These are phyloP conservation scores for Fusarium citri DNA, from an alignment of 2,329 filamentous ascomycete genomes.

Conservation along the genomic window DNA sequence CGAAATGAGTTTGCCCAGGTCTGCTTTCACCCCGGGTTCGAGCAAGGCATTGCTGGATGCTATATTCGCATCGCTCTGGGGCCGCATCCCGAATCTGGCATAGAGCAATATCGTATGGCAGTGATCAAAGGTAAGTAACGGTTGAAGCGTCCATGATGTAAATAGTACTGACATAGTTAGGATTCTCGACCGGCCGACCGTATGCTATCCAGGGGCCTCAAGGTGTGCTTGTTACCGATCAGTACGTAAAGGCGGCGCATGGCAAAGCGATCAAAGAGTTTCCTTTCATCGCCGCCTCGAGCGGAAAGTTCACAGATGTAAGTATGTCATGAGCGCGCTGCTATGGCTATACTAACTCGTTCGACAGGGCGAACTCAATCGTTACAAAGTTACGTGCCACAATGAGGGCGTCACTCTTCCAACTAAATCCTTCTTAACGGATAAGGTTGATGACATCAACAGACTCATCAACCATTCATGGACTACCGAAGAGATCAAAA, in stretches of 20 bases:
- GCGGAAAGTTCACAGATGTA: conserved; percentile 85
- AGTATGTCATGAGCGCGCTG: conserved; percentile 35
- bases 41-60: conserved; percentile 82
- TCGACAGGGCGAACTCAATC: conserved; percentile 78
- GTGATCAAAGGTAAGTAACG: conserved; percentile 78
- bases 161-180: conserved; percentile 57
- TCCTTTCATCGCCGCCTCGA: conserved; percentile 91
- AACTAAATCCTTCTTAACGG: conserved; percentile 73
- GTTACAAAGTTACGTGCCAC: conserved; percentile 80
- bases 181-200: conserved; percentile 80
- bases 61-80: conserved; percentile 89
- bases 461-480: conserved; percentile 81
- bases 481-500: conserved; percentile 84
- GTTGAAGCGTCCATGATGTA: background rate
- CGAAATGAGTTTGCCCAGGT: conserved; percentile 88
- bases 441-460: conserved; percentile 86
- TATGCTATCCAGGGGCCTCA: conserved; percentile 87
- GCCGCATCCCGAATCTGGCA: conserved; percentile 75
- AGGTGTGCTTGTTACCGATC: conserved; percentile 83
- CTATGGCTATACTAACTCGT: conserved; percentile 38
- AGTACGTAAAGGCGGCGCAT: conserved; percentile 84
- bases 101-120: conserved; percentile 87
- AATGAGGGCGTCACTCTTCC: conserved; percentile 80
- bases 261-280: conserved; percentile 87
- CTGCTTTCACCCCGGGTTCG: conserved; percentile 93